Evolutionary conservation across 176 grass and related monocot species (phyloP).

Genomic region (Eragrostis curvula): DNA sequence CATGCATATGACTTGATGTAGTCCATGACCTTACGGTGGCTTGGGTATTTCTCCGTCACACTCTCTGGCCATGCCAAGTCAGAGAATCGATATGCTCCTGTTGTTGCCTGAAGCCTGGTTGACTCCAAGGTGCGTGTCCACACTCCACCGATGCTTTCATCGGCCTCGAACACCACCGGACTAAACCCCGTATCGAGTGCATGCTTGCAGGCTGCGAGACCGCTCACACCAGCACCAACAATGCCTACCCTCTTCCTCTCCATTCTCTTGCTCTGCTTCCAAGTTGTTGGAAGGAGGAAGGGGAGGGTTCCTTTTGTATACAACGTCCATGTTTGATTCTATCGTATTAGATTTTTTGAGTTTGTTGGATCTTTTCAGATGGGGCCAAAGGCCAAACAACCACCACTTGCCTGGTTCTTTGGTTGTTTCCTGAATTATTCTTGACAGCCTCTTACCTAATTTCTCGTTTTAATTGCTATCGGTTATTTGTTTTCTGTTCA

Average conservation of each 20-base stretch:
- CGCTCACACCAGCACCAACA: slow-evolving; percentile 80
- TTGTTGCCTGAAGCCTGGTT: slow-evolving; percentile 73
- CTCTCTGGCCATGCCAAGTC: slow-evolving; percentile 71
- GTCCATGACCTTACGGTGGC: slow-evolving; percentile 70
- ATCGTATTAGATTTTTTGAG: slow-evolving; percentile 41
- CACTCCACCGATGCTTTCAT: slow-evolving; percentile 64
- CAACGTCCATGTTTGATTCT: slow-evolving; percentile 2
- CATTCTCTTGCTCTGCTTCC: slow-evolving; percentile 39
- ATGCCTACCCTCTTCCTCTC: slow-evolving; percentile 68
- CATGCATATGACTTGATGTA: slow-evolving; percentile 68
- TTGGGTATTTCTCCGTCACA: slow-evolving; percentile 51
- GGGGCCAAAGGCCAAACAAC: slow-evolving; percentile 29
- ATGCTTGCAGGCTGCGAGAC: slow-evolving; percentile 90
- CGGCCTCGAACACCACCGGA: slow-evolving; percentile 69
- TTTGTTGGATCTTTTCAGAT: slow-evolving; percentile 42
- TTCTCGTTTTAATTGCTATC: background rate
- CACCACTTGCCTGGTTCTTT: slow-evolving; percentile 48
- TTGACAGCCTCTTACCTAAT: slow-evolving; percentile 8
- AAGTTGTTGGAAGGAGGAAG: slow-evolving; percentile 22
- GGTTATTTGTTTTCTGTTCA: slow-evolving; percentile 15
- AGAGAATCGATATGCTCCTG: slow-evolving; percentile 56
- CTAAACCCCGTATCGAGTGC: slow-evolving; percentile 59
- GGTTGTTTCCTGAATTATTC: background rate
- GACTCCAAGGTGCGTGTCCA: slow-evolving; percentile 76
- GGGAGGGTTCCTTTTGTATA: background rate